These are phyloP conservation scores for Mycena galericulata DNA, from an alignment of 768 basidiomycete genomes.

Conservation along the genomic window DNA sequence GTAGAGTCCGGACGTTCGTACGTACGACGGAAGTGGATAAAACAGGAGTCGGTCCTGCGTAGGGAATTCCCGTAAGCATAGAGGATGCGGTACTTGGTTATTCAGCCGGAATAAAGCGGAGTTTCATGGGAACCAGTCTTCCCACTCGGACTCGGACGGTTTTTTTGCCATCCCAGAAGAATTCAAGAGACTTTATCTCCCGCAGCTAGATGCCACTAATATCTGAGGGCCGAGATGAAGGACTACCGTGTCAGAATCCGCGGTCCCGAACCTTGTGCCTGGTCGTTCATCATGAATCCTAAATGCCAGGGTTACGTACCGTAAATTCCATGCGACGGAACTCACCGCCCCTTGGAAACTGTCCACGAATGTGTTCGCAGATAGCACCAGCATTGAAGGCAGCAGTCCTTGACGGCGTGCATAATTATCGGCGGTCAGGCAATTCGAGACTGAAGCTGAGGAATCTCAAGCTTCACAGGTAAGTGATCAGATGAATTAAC, in stretches of 20 bases:
- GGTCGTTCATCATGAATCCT: slow-evolving; percentile 7
- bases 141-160: too few species aligned
- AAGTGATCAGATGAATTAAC: too few species aligned
- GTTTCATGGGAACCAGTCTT: not conserved
- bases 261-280: slow-evolving; percentile 24
- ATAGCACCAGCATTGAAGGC: too few species aligned
- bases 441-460: too few species aligned
- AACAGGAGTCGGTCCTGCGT: not conserved
- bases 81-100: not conserved
- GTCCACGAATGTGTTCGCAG: too few species aligned
- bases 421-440: too few species aligned
- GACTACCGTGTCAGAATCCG: not conserved
- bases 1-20: not conserved
- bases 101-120: not conserved
- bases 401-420: too few species aligned
- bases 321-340: too few species aligned
- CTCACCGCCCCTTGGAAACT: too few species aligned
- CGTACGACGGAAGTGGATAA: not conserved
- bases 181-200: slow-evolving; percentile 14
- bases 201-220: slow-evolving; percentile 12
- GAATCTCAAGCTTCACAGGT: too few species aligned
- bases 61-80: not conserved
- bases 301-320: not conserved
- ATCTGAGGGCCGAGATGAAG: not conserved
- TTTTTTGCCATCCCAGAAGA: not conserved